Evolutionary conservation across 2,329 filamentous ascomycete genomes (phyloP).

Genomic region (Fusarium sterilihyphosum): DNA sequence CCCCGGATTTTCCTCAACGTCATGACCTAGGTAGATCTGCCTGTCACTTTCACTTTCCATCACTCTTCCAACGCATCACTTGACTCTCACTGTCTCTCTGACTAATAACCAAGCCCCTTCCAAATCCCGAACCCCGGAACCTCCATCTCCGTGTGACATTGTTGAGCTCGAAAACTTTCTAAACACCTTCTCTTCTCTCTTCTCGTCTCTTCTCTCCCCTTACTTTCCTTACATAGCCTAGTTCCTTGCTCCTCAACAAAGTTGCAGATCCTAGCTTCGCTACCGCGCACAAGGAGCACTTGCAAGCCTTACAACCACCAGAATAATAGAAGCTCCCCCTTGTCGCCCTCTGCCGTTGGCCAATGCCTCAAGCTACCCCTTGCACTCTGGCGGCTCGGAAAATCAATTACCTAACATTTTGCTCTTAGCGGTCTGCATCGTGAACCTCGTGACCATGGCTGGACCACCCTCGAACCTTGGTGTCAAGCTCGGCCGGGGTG

Average conservation of each 20-base stretch:
- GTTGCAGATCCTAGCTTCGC: conserved; percentile 23
- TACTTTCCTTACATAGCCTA: conserved; percentile 35
- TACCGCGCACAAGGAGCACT: conserved; percentile 22
- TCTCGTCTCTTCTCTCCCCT: conserved; percentile 1
- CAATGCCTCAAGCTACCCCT: conserved; percentile 34
- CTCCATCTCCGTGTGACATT: conserved; percentile 17
- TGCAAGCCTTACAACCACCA: conserved; percentile 27
- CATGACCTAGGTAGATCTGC: conserved; percentile 11
- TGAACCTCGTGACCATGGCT: conserved; percentile 28
- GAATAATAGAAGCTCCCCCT: neutral
- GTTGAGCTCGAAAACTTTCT: neutral
- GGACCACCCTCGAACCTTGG: conserved; percentile 23
- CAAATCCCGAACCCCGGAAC: conserved; percentile 23
- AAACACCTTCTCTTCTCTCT: conserved; percentile 1
- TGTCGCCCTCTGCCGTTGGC: conserved; percentile 20
- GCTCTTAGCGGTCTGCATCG: conserved; percentile 35
- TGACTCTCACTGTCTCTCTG: neutral
- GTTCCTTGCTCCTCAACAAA: conserved; percentile 26
- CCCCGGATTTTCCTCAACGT: conserved; percentile 40
- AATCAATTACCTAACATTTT: conserved; percentile 41
- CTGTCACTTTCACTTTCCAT: neutral
- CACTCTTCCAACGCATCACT: conserved; percentile 23
- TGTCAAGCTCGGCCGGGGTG: conserved; percentile 22
- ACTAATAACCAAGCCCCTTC: neutral
- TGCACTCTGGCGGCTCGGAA: conserved; percentile 19